Evolutionary conservation across 495 filamentous ascomycete species (phyloP), one percentile per base, ranked within the genome.

Genomic region (Trichoderma parareesei): DNA sequence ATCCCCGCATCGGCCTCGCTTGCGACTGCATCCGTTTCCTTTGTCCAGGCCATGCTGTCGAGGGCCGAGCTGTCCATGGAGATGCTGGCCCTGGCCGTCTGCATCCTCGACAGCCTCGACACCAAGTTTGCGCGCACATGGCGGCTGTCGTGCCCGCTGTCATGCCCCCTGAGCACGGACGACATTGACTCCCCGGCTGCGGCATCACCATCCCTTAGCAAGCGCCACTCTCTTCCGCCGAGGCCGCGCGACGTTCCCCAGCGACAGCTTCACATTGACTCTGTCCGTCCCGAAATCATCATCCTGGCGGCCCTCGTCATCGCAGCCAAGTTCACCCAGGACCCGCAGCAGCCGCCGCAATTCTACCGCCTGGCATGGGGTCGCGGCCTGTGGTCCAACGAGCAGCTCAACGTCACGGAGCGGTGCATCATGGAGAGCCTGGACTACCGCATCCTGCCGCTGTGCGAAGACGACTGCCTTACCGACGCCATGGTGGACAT

Each of bases 351-450:
- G 68, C 71, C 72, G 7, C 81, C 79, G 0, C 71, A 70, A 59
- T 77, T 75, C 65, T 82, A 80, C 72, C 64, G 69, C 35, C 65
- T 72, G 5, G 64, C 67, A 44, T 82, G 79, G 81, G 82, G 80
- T 38, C 71, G 70, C 49, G 71, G 77, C 64, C 64, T 77, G 57
- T 85, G 82, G 82, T 78, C 78, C 14, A 76, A 73, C 70, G 75
- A 78, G 61, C 81, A 84, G 74, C 73, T 84, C 69, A 85, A 84
- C 64, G 77, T 76, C 64, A 84, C 82, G 16, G 79, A 84, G 66
- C 70, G 76, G 20, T 80, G 76, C 69, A 79, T 85, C 62, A 79
- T 84, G 75, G 81, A 85, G 74, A 80, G 74, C 70, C 69, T 85
- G 53, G 74, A 73, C 49, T 84, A 81, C 66, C 72, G 81, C 35